Evolutionary conservation across 1,284 basidiomycete genomes (phyloP), one percentile per base, ranked within the genome.

Genomic region (Puccinia polysora): DNA sequence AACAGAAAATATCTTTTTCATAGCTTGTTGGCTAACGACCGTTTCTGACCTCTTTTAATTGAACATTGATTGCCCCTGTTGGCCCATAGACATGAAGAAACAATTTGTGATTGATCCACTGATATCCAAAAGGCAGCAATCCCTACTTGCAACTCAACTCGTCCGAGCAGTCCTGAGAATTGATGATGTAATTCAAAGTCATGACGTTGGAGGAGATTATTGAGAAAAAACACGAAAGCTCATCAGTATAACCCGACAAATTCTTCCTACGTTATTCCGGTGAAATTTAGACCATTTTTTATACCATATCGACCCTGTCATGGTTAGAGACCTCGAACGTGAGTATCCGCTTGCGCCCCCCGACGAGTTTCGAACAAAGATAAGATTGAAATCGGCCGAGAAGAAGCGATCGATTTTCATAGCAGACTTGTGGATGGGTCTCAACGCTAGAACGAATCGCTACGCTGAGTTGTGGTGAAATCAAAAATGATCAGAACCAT

Each of bases 81-180:
- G 25, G 5, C 20, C 25, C 30, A 18, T 75, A 95, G 94, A 98
- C 78, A 98, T 98, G 95, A 95, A 90, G 84, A 85, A 89, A 79
- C 95, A 97, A 80, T 91, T 91, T 77, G 95, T 98, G 28, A 95
- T 95, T 78, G 95, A 98, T 80, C 94, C 95, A 34, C 84, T 97
- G 74, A 95, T 98, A 79, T 93, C 91, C 53, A 98, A 98, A 83
- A 85, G 95, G 78, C 94, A 97, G 81, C 96, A 98, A 80, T 93
- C 95, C 80, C 83, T 97, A 74, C 83, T 98, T 58, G 95, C 96
- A n/a, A 97, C 94, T 43, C 95, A 98, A 85, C 88, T 93, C 47
- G 80, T 81, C 0, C 74, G 81, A 34, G 79, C 81, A 15, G 80
- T 82, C 25, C 77, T 82, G 38, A 79, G 78, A 74, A 79, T 80